Conservation (phyloP, 2,329 filamentous ascomycete species). For the Tolypocladium capitatum region DNA sequence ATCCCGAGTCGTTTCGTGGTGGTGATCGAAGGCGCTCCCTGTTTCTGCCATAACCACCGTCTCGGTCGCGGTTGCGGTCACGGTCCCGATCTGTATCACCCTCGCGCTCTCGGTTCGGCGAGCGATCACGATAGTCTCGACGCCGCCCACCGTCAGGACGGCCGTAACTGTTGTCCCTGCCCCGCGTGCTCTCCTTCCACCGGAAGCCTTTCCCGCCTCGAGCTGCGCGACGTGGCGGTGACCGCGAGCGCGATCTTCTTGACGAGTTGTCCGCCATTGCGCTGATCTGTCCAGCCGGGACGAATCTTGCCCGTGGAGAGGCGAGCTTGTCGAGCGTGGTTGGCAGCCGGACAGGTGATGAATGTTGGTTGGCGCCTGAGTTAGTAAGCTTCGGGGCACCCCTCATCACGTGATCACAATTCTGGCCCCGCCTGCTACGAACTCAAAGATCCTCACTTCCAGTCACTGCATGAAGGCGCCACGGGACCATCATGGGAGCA, state of each 20-base stretch:
- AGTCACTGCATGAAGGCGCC: not conserved
- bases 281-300: not conserved
- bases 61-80: slow-evolving; percentile 24
- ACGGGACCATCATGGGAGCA: not conserved
- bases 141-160: slow-evolving; percentile 19
- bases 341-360: not conserved
- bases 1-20: slow-evolving; percentile 12
- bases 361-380: not conserved
- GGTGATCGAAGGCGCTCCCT: slow-evolving; percentile 9
- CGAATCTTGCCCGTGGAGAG: not conserved
- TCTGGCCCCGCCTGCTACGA: no score
- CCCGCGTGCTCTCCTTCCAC: slow-evolving; percentile 44
- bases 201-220: slow-evolving; percentile 30
- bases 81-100: slow-evolving; percentile 17
- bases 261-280: slow-evolving; percentile 12
- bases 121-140: slow-evolving; percentile 32
- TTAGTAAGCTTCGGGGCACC: no score
- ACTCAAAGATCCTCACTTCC: no score
- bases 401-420: no score
- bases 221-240: slow-evolving; percentile 11
- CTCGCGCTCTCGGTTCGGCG: slow-evolving; percentile 13
- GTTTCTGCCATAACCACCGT: slow-evolving; percentile 14
- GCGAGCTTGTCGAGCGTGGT: not conserved
- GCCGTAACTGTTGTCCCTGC: slow-evolving; percentile 29
- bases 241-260: slow-evolving; percentile 13